A percentile compares a stretch with the other conserved stretches of the same genome.
These are phyloP conservation scores for Dorcoceras hygrometricum DNA, from an alignment of 257 asterid genomes.

Conservation along the genomic window DNA sequence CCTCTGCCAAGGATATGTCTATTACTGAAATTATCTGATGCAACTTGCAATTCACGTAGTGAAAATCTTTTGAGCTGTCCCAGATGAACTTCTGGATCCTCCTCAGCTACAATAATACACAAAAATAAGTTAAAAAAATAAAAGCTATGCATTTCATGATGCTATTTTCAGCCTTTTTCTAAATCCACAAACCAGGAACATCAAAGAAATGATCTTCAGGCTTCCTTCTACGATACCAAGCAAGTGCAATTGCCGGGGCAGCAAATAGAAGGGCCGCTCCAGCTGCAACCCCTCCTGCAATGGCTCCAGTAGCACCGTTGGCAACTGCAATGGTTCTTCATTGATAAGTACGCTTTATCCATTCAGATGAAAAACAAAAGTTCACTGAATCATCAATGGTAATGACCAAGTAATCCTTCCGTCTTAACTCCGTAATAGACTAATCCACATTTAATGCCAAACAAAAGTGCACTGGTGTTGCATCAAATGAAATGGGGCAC, in stretches of 20 bases:
- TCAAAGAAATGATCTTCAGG: background rate
- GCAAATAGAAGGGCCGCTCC: background rate
- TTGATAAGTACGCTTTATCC: constrained; percentile 15
- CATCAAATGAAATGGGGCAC: background rate
- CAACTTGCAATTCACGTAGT: background rate
- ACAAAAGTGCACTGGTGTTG: constrained; percentile 12
- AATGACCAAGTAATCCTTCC: background rate
- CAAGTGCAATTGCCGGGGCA: background rate
- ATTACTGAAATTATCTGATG: background rate
- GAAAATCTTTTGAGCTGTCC: background rate
- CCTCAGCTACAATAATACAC: background rate
- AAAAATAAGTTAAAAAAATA: background rate
- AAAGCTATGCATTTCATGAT: background rate
- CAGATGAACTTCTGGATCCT: background rate
- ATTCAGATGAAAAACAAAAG: constrained; percentile 14
- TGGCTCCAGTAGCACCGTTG: constrained; percentile 75
- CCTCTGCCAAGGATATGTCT: background rate
- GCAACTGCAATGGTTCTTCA: constrained; percentile 43
- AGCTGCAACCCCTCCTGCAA: constrained; percentile 52
- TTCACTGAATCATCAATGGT: background rate
- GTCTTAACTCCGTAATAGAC: background rate
- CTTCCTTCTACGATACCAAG: background rate
- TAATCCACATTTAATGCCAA: background rate
- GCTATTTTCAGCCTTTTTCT: background rate
- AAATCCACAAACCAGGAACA: background rate